Evolutionary conservation across 768 basidiomycete genomes (phyloP), one percentile per base, ranked within the genome.

Genomic region (Amanita inopinata): DNA sequence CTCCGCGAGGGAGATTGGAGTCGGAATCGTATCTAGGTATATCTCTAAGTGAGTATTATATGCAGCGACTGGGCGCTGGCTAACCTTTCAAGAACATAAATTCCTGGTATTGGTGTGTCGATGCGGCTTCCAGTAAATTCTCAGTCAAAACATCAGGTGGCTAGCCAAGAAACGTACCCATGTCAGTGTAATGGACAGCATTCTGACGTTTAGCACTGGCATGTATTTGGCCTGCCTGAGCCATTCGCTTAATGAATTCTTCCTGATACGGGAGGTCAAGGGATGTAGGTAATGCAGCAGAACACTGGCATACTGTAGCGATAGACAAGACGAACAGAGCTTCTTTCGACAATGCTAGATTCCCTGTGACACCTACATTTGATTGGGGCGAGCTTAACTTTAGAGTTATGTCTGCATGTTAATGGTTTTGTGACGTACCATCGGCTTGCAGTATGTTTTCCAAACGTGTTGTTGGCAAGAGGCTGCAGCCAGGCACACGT

Each of bases 401-500:
- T n/a, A 32, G 32, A 35, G 31, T 12, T 22, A 14, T 30, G 22
- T 47, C 17, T 11, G 38, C 30, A 11, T 27, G 15, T n/a, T n/a
- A n/a, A n/a, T n/a, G n/a, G n/a, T 12, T 12, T 7, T 19, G 36
- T 15, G 19, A 63, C 71, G 36, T 57, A 78, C 85, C 83, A 48
- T 90, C 84, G 9, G 83, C 79, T 53, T 87, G 78, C 31, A 87
- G 66, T 51, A 90, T 87, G 54, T 74, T 80, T 59, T 89, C 83
- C 30, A 92, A 58, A 49, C 76, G 73, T 28, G 71, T 59, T 25
- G 74, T 63, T 11, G 87, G 86, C 24, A 90, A 62, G 2, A 83
- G 60, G 3, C 76, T 78, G 33, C 81, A 75, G 18, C 85, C 87
- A 1, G 75, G 76, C 17, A 66, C 60, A 49, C 81, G 77, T 41